Percentiles rank a stretch among this genome's conserved stretches.
Conservation (phyloP, 345 rosid genomes). For the Arabidopsis thaliana region DNA sequence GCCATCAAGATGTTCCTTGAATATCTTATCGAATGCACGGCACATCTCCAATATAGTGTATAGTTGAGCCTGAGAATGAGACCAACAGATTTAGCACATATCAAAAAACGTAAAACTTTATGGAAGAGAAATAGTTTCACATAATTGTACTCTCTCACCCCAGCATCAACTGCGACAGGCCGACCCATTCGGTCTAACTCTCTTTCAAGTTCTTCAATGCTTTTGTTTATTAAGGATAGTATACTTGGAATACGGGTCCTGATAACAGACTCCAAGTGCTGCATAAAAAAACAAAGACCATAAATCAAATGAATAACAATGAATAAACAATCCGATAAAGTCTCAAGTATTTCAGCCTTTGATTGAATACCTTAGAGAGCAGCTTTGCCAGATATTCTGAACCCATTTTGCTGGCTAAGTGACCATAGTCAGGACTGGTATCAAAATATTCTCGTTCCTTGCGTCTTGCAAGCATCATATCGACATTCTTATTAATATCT, state of each 20-base stretch:
- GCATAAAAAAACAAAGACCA: constrained; percentile 38
- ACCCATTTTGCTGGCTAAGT: constrained; percentile 91
- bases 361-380: constrained; percentile 74
- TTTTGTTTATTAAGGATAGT: constrained; percentile 83
- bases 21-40: constrained; percentile 84
- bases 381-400: constrained; percentile 95
- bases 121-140: background rate
- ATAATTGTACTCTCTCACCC: constrained; percentile 55
- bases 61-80: constrained; percentile 68
- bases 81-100: constrained; percentile 27
- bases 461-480: constrained; percentile 88
- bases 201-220: constrained; percentile 85
- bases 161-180: constrained; percentile 90
- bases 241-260: constrained; percentile 90
- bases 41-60: constrained; percentile 82
- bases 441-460: constrained; percentile 91
- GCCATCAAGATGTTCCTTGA: constrained; percentile 96
- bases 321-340: background rate
- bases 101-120: background rate
- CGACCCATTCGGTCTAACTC: constrained; percentile 91
- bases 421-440: constrained; percentile 92
- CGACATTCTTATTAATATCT: constrained; percentile 85
- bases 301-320: background rate
- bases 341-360: background rate
- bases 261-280: constrained; percentile 92